phyloP scores from a whole-genome alignment of 768 basidiomycete species.

The Roridomyces roridus region DNA sequence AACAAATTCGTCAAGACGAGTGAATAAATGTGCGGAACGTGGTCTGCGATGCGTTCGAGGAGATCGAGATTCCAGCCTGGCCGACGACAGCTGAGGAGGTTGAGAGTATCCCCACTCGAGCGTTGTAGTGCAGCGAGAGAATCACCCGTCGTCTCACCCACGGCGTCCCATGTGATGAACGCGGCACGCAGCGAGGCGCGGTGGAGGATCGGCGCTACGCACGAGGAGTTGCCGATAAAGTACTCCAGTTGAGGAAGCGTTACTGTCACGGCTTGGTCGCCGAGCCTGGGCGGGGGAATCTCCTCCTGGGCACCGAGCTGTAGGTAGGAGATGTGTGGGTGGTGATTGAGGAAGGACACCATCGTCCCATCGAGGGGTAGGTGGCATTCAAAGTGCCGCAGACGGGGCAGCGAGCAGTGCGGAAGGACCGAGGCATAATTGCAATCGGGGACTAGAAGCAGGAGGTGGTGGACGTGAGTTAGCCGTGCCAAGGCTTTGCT shows the following conservation, averaged over 20 bases:
- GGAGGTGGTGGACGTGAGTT: conserved; percentile 36
- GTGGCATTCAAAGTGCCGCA: conserved; percentile 43
- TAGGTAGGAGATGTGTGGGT: conserved; percentile 39
- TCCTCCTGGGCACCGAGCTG: conserved; percentile 36
- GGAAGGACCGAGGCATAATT: conserved; percentile 31
- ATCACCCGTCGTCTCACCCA: conserved; percentile 34
- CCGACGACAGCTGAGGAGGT: conserved; percentile 41
- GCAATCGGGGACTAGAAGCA: conserved; percentile 39
- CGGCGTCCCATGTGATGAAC: conserved; percentile 42
- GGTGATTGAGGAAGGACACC: conserved; percentile 41
- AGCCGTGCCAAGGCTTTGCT: conserved; percentile 33
- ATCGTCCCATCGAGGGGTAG: conserved; percentile 37
- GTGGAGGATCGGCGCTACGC: conserved; percentile 33
- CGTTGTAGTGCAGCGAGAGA: conserved; percentile 38
- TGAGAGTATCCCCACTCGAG: conserved; percentile 39
- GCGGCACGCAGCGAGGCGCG: conserved; percentile 39
- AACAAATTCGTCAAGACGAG: conserved; percentile 44
- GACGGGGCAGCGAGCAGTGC: conserved; percentile 30
- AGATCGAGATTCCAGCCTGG: conserved; percentile 48
- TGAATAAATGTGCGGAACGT: conserved; percentile 39
- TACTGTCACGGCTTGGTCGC: conserved; percentile 29
- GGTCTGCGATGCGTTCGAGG: conserved; percentile 38
- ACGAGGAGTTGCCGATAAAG: conserved; percentile 43
- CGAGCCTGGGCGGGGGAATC: neutral
- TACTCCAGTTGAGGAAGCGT: conserved; percentile 41